Conservation (phyloP, 305 asterid genomes). For the Fraxinus nigra region DNA sequence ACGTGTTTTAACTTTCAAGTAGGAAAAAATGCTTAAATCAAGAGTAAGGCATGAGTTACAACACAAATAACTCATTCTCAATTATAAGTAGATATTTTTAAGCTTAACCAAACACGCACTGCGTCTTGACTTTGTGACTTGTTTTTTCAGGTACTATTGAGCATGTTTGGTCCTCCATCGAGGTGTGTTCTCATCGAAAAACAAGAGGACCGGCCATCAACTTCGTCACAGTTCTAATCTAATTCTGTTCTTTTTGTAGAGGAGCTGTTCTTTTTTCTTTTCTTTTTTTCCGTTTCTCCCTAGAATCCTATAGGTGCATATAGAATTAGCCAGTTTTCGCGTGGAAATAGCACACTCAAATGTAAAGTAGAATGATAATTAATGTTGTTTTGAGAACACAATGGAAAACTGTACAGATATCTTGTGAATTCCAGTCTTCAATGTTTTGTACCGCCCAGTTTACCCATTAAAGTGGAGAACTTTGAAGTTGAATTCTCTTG, state of each 20-base stretch:
- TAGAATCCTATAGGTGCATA: background rate
- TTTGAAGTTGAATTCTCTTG: background rate
- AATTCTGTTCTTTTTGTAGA: background rate
- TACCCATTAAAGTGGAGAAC: background rate
- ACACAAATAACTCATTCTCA: background rate
- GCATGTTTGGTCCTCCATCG: conserved; percentile 97
- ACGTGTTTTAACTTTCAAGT: background rate
- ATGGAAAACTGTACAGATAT: background rate
- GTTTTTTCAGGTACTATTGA: conserved; percentile 65
- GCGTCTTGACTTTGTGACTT: background rate
- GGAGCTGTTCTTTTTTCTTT: background rate
- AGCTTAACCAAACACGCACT: background rate
- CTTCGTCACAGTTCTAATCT: conserved; percentile 56
- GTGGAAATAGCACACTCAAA: background rate
- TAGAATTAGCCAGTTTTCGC: background rate
- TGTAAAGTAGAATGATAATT: background rate
- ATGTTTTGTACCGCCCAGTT: background rate
- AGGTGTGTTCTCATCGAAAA: conserved; percentile 85
- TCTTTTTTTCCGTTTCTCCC: background rate
- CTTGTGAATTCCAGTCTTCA: background rate
- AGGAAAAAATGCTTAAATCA: background rate
- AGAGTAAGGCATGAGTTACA: background rate
- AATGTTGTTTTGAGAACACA: background rate
- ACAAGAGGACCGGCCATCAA: conserved; percentile 93
- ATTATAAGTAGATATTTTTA: background rate